These are phyloP conservation scores for Ramularia collo-cygni DNA, from an alignment of 2,329 filamentous ascomycete species.

Conservation along the genomic window DNA sequence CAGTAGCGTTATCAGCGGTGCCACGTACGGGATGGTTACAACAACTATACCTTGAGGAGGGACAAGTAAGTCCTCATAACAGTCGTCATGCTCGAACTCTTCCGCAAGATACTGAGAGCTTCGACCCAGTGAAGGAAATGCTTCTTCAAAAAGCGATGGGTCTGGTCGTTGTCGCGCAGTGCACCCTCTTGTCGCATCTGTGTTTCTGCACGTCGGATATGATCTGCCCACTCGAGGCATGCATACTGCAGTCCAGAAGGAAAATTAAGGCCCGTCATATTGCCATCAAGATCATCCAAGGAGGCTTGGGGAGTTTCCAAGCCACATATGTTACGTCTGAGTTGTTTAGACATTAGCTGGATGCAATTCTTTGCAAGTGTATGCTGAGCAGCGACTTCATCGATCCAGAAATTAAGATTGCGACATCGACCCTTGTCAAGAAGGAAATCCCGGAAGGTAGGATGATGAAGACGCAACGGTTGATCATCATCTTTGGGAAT, in stretches of 20 bases:
- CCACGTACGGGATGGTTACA: neutral
- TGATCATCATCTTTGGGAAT: neutral
- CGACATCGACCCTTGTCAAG: neutral
- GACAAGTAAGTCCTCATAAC: neutral
- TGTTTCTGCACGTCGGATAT: no score
- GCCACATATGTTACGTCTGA: neutral
- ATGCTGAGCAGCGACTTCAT: neutral
- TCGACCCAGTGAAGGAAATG: conserved; percentile 3
- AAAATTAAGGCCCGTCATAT: neutral
- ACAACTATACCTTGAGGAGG: no score
- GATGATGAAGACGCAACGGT: neutral
- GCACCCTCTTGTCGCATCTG: neutral
- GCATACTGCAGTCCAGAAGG: neutral
- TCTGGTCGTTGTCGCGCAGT: neutral
- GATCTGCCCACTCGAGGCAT: neutral
- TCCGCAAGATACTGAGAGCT: neutral
- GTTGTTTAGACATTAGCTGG: neutral
- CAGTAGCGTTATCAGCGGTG: neutral
- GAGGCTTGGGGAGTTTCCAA: neutral
- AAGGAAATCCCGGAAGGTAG: conserved; percentile 1
- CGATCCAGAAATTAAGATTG: neutral
- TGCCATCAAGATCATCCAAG: neutral
- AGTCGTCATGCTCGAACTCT: neutral
- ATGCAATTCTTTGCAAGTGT: neutral
- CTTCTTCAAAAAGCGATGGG: neutral